Evolutionary conservation across 2,329 filamentous ascomycete genomes (phyloP), one percentile per base, ranked within the genome.

Genomic region (Gliomastix tumulicola): DNA sequence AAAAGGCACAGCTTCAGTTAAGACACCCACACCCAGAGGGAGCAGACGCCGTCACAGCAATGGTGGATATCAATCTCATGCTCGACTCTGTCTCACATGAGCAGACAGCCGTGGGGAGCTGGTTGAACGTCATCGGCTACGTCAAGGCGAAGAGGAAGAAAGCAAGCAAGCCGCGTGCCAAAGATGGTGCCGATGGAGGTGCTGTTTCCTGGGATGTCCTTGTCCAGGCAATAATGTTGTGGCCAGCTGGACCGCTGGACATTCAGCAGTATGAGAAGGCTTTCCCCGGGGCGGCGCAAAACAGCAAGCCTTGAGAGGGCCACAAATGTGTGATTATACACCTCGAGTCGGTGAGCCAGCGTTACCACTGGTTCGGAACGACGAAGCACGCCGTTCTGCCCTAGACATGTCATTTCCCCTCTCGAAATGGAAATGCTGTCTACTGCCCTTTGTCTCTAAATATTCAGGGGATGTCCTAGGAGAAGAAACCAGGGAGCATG

Each of bases 51-150:
- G 60, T 71, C 28, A 60, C 59, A 34, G 82, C 77, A 2, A 54
- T 66, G 25, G 84, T 94, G 23, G 77, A 92, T 49, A 71, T 94
- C 41, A 71, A 76, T 36, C 74, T 89, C 44, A 59, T 94, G 4
- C 69, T 94, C 6, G 72, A 80, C 49, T 70, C 64, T 9, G 61
- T 92, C 40, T 76, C 74, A 16, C 60, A 71, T 17, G 71, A 80
- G 38, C 69, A 84, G 35, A 71, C 84, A 36, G 71, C 79, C 35
- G 63, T 84, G 19, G 90, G 90, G n/a, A 73, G 82, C 41, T 96
- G 89, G 88, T 60, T 96, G 34, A 94, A 96, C 54, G 71, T 96
- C 4, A 76, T 96, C 45, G 90, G 89, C 6, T 94, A 94, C 55
- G 67, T 89, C 37, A 70, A 66, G 23, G 12, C 19, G 15, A 36